Evolutionary conservation across 768 basidiomycete species (phyloP), one percentile per base, ranked within the genome.

Genomic region (Leccinum ochraceum): DNA sequence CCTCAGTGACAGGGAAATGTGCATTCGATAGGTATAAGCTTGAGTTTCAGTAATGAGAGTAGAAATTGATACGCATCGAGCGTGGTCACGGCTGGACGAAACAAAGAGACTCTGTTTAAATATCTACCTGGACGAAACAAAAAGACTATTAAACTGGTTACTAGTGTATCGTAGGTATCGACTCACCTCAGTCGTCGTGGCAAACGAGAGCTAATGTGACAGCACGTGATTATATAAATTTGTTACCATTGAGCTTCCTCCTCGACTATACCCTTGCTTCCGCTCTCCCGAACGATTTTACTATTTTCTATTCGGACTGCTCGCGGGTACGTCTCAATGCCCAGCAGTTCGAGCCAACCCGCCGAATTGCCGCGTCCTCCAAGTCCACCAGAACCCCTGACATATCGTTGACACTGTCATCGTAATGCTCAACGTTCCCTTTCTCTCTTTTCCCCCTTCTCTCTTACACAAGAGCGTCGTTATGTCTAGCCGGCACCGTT

Each of bases 401-500:
- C 28, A 30, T 30, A 30, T 30, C 28, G 28, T 26, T 10, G 20
- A 16, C 28, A 10, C 24, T 32, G 48, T 49, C 13, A 26, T 20
- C 26, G 4, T 30, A 32, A 49, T n/a, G 22, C 54, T 57, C 55
- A 62, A 42, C 39, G 17, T 9, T 42, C 17, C 3, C 8, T 42
- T 42, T 42, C 17, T 42, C 37, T 39, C 32, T 37, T 37, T 39
- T 39, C 17, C 17, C 39, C 17, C 8, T 42, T 17, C n/a, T 42
- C 39, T 34, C 24, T 30, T 24, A 13, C 17, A 17, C 14, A 44
- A 66, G 68, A 72, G 30, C 67, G 57, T 93, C 92, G 3, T 86
- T 87, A 32, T 94, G 92, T 72, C 67, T 80, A 7, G 77, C 85
- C 17, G 88, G 89, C 61, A 94, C 93, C 8, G 77, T 90, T 4